Evolutionary conservation across 441 rosid species (phyloP), one percentile per base, ranked within the genome.

Genomic region (Geranium incanum): DNA sequence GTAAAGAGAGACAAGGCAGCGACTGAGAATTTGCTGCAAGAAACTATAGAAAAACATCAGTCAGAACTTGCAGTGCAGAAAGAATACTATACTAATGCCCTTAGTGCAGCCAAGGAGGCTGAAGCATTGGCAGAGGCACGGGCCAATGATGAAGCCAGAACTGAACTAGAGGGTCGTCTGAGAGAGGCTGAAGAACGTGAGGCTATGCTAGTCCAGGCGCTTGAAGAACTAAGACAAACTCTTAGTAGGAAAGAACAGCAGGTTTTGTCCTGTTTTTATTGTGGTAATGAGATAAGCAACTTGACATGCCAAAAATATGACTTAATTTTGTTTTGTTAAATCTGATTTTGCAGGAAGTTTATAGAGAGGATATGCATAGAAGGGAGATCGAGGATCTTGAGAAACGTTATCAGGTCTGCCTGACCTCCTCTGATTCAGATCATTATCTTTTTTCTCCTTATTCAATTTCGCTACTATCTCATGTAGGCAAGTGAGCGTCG

Each of bases 61-160:
- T 85, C 82, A 3, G 98, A 95, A 80, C 86, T 95, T 79, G 79
- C 90, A 33, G 80, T 84, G 38, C 98, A 92, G 77, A 92, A 89
- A 78, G 97, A 91, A 38, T 95, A 85, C 74, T 95, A 89, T 75
- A 81, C 93, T 16, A 86, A 85, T 82, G 97, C 99, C 76, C 82
- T 95, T 82, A 80, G 80, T 80, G 95, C 91, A n/a, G 98, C 96
- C 28, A 95, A 88, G 85, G 96, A 95, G 85, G 99, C 97, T 83
- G 95, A 90, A 81, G 86, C 89, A 72, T 75, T 92, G 75, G 96
- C 99, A 36, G 97, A 95, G 87, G 88, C 92, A 77, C 93, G 90
- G 76, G 93, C 88, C 68, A 86, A 92, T 80, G 86, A 78, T 80
- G 98, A 92, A 83, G 97, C 98, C 60, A 88, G 92, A 84, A 84